These are phyloP conservation scores for Colletotrichum melonis DNA, from an alignment of 2,329 filamentous ascomycete species.

Conservation along the genomic window DNA sequence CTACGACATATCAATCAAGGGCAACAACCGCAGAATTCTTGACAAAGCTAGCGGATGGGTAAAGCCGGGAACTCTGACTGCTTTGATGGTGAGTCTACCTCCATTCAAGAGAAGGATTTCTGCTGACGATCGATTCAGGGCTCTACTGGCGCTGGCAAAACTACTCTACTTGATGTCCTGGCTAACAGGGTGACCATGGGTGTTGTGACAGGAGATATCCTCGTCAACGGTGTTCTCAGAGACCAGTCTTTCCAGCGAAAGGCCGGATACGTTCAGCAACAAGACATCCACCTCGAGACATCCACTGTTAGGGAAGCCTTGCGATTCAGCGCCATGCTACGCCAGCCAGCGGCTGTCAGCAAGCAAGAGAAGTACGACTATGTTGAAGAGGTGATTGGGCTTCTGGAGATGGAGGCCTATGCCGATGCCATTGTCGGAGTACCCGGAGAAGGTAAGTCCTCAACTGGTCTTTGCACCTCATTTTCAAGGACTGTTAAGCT, in stretches of 20 bases:
- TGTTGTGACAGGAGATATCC: slow-evolving; percentile 74
- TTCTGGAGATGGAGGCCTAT: slow-evolving; percentile 65
- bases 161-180: slow-evolving; percentile 70
- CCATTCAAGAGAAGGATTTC: slow-evolving; percentile 65
- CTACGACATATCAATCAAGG: slow-evolving; percentile 75
- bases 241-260: slow-evolving; percentile 75
- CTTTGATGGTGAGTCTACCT: slow-evolving; percentile 72
- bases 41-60: slow-evolving; percentile 77
- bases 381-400: slow-evolving; percentile 43
- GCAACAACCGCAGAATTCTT: slow-evolving; percentile 70
- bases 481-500: not conserved
- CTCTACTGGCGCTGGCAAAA: slow-evolving; percentile 43
- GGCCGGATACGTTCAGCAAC: slow-evolving; percentile 74
- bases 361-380: slow-evolving; percentile 40
- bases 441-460: slow-evolving; percentile 61
- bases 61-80: slow-evolving; percentile 74
- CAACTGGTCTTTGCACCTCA: not conserved
- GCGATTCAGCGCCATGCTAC: slow-evolving; percentile 73
- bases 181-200: slow-evolving; percentile 76
- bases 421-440: slow-evolving; percentile 78
- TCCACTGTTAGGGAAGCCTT: slow-evolving; percentile 70
- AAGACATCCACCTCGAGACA: slow-evolving; percentile 56
- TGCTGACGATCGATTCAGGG: not conserved
- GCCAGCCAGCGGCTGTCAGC: slow-evolving; percentile 70
- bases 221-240: slow-evolving; percentile 73